phyloP scores from a whole-genome alignment of 129 eudicot species.

The Heracleum sosnowskyi region DNA sequence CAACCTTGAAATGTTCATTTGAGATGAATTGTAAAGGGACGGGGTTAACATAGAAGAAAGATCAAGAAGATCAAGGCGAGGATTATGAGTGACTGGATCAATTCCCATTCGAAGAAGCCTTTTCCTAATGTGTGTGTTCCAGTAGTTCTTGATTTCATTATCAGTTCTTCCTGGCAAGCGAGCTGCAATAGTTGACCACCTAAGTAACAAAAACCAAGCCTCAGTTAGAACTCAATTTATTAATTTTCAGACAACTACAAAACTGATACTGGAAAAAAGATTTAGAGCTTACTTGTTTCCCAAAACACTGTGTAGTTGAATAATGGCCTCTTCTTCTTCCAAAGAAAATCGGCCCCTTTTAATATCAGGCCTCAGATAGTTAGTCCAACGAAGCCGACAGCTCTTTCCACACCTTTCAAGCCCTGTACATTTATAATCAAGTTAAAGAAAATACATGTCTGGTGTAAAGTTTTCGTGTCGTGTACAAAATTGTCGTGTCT shows the following conservation, averaged over 20 bases:
- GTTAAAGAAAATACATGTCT: neutral
- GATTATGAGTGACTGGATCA: conserved; percentile 70
- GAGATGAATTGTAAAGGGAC: conserved; percentile 31
- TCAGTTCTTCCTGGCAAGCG: conserved; percentile 85
- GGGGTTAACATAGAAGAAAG: conserved; percentile 61
- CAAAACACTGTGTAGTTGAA: conserved; percentile 68
- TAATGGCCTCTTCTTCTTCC: conserved; percentile 78
- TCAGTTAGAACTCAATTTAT: neutral
- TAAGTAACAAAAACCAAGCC: neutral
- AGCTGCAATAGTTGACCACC: conserved; percentile 85
- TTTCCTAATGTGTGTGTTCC: conserved; percentile 79
- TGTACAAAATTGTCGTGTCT: no score
- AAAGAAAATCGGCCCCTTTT: conserved; percentile 72
- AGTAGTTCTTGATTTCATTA: conserved; percentile 76
- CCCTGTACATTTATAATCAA: conserved; percentile 21
- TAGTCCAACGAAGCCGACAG: conserved; percentile 83
- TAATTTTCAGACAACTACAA: neutral
- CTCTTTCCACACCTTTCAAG: conserved; percentile 88
- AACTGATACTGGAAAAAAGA: neutral
- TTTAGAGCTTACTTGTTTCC: conserved; percentile 64
- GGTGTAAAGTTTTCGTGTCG: no score
- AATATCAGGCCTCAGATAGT: conserved; percentile 78
- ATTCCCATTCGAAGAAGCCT: conserved; percentile 77
- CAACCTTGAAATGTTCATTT: conserved; percentile 30
- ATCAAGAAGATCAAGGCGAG: conserved; percentile 61